Conservation (phyloP, 164 flowering plant genomes). For the Dillenia turbinata region DNA sequence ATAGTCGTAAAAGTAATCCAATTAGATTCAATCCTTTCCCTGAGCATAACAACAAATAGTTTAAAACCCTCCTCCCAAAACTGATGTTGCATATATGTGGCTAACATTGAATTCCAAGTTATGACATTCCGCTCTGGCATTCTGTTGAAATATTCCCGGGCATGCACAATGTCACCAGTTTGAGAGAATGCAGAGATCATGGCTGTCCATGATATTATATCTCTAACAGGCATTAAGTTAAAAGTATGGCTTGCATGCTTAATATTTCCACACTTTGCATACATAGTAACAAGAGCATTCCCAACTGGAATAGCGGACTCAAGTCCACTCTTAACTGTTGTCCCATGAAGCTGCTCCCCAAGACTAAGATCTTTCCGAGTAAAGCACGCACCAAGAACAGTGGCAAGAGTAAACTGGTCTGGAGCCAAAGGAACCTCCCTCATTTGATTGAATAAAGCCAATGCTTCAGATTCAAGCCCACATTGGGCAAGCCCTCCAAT, state of each 20-base stretch:
- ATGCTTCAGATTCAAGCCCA: constrained; percentile 42
- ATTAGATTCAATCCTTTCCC: constrained; percentile 28
- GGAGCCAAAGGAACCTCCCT: constrained; percentile 23
- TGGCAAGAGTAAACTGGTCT: constrained; percentile 48
- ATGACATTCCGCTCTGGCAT: constrained; percentile 41
- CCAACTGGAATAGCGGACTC: constrained; percentile 30
- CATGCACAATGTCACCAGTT: constrained; percentile 25
- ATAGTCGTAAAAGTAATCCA: constrained; percentile 38
- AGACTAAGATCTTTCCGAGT: constrained; percentile 20
- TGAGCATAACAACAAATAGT: constrained; percentile 28
- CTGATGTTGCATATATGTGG: constrained; percentile 36
- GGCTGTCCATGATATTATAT: constrained; percentile 42
- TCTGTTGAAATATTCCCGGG: constrained; percentile 29
- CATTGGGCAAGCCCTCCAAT: constrained; percentile 38
- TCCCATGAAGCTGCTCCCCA: constrained; percentile 39
- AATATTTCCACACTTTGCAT: constrained; percentile 26
- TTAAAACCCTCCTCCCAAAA: constrained; percentile 39
- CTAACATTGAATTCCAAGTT: constrained; percentile 49
- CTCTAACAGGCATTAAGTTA: constrained; percentile 27
- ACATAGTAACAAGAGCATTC: constrained; percentile 43
- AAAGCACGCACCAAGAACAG: constrained; percentile 41
- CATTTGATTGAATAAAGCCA: constrained; percentile 38
- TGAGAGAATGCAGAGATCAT: constrained; percentile 34
- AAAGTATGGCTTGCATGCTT: constrained; percentile 26
- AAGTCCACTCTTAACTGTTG: constrained; percentile 33